Evolutionary conservation across 306 rosid species (phyloP), one percentile per base, ranked within the genome.

Genomic region (Lathyrus sativus): DNA sequence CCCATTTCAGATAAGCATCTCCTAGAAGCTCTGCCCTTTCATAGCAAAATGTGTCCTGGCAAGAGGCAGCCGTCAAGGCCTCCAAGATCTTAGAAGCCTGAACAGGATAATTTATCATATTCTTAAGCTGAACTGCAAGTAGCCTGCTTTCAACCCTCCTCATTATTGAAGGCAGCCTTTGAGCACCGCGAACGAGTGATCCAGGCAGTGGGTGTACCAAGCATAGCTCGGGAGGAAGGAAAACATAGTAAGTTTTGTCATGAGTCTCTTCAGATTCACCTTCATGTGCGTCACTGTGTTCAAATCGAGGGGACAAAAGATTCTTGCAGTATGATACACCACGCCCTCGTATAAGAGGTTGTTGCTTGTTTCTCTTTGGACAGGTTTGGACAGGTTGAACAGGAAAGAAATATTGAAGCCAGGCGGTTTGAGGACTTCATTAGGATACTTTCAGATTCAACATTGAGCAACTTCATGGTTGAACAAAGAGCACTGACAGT

Each of bases 11-110:
- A 81, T 88, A 93, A 58, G 99, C 99, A 82, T 93, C 99, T 53
- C 99, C 97, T n/a, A 93, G 95, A 82, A 93, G 97, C 81, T 90
- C 99, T 4, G 99, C 99, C 83, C 99, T 85, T 81, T 93, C 99
- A 67, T 93, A 90, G 79, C 99, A 93, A 83, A 93, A 93, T 68
- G 97, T 93, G 87, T 93, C 99, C 84, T 93, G 99, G 78, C 99
- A 93, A 70, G 97, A 93, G 71, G 99, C 97, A 65, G 99, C 97
- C 4, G 99, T 93, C 88, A 90, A 83, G 79, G 99, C 99, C 84
- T 88, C 99, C 87, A 93, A 85, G 74, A 93, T 93, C 99, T 88
- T 90, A 41, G 71, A 83, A 71, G 95, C 75, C 44, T 82, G 90
- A 67, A 93, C 92, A 19, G 89, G 87, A 80, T 81, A 84, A 61